These are phyloP conservation scores for Prunus davidiana DNA, from an alignment of 306 rosid genomes.

Conservation along the genomic window DNA sequence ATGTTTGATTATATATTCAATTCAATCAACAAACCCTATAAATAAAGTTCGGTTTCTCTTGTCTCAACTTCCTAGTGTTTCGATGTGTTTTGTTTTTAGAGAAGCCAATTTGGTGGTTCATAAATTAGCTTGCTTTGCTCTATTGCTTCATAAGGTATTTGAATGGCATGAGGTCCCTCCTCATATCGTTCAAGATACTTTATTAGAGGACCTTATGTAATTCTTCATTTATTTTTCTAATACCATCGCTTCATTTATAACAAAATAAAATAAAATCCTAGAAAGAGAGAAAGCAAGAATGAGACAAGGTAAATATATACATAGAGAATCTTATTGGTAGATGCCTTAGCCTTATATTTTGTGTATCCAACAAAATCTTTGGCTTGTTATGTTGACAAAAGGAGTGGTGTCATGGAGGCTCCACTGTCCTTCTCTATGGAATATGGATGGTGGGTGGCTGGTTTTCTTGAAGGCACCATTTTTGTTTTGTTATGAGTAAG, in stretches of 20 bases:
- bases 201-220: no score
- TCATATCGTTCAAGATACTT: no score
- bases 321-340: constrained; percentile 24
- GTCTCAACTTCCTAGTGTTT: no score
- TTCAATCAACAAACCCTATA: not conserved
- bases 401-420: constrained; percentile 30
- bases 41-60: no score
- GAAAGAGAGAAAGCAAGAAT: not conserved
- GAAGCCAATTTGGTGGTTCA: no score
- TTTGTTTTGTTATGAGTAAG: constrained; percentile 18
- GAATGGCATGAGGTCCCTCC: no score
- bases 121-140: no score
- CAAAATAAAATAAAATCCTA: not conserved
- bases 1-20: not conserved
- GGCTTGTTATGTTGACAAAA: constrained; percentile 17
- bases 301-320: not conserved
- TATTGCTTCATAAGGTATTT: no score
- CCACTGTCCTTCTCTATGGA: constrained; percentile 21
- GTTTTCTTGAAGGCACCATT: constrained; percentile 27
- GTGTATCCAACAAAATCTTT: constrained; percentile 37
- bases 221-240: no score
- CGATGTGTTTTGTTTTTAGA: no score
- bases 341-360: constrained; percentile 26
- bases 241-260: no score
- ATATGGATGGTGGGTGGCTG: constrained; percentile 2